A percentile compares a stretch with the other conserved stretches of the same genome.
Evolutionary conservation across 1,284 basidiomycete genomes (phyloP).

Genomic region (Veloboletus limbatus): DNA sequence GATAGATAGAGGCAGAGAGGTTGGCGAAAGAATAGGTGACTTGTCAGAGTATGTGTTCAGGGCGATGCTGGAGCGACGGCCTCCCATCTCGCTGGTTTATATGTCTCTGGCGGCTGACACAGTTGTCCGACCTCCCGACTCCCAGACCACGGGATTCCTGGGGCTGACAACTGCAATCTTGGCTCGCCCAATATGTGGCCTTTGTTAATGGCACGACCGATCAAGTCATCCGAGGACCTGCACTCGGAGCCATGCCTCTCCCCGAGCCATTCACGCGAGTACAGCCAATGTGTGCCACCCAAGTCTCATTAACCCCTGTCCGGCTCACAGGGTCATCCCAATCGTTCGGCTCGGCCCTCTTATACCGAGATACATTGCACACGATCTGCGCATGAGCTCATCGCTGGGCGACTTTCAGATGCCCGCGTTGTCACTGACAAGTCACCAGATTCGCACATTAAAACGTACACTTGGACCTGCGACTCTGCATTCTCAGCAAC

Average conservation of each 20-base stretch:
- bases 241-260: too few species aligned
- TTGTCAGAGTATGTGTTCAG: neutral
- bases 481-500: neutral
- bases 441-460: conserved; percentile 1
- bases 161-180: conserved; percentile 16
- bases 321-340: neutral
- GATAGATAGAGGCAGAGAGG: conserved; percentile 17
- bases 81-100: conserved; percentile 17
- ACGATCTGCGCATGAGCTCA: too few species aligned
- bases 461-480: neutral
- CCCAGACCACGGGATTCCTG: conserved; percentile 3
- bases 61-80: neutral
- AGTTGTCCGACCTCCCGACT: neutral
- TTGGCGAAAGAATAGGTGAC: conserved; percentile 10
- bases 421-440: too few species aligned
- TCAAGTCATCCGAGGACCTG: too few species aligned
- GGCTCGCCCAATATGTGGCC: too few species aligned
- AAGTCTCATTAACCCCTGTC: neutral
- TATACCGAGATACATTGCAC: neutral
- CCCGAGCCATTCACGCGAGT: too few species aligned
- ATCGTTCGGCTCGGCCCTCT: neutral
- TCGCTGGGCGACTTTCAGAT: too few species aligned
- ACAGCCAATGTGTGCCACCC: too few species aligned
- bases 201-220: too few species aligned
- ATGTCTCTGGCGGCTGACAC: conserved; percentile 26